Evolutionary conservation across 2,329 filamentous ascomycete species (phyloP).

Genomic region (Penicillium occitanis): DNA sequence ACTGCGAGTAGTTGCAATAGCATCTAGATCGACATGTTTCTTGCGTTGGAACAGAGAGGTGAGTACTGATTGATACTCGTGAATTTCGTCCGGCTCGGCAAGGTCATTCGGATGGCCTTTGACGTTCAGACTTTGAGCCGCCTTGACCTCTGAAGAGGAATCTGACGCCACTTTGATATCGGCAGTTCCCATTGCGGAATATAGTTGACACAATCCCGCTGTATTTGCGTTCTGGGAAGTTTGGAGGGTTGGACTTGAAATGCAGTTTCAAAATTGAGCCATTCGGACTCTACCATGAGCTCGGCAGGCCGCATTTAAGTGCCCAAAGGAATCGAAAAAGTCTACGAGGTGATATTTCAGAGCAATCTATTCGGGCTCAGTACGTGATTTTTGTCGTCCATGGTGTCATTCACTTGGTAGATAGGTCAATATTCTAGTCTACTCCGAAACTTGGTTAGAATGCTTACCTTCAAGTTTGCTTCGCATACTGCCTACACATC

Average conservation of each 20-base stretch:
- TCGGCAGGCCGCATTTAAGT: not conserved
- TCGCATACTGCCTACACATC: not conserved
- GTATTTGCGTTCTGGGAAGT: not conserved
- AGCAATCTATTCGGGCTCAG: not conserved
- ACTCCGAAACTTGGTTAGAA: not conserved
- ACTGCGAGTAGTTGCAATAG: slow-evolving; percentile 25
- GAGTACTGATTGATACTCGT: slow-evolving; percentile 14
- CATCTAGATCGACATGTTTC: slow-evolving; percentile 23
- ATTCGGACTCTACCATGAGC: not conserved
- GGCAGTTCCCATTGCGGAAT: not conserved
- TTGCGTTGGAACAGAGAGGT: slow-evolving; percentile 8
- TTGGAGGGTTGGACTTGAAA: not conserved
- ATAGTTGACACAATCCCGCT: not conserved
- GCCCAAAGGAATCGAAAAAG: not conserved
- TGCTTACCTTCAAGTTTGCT: not conserved
- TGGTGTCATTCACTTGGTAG: slow-evolving; percentile 9
- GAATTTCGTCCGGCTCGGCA: slow-evolving; percentile 12
- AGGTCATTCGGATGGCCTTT: slow-evolving; percentile 7
- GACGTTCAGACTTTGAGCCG: not conserved
- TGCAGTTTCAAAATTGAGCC: not conserved
- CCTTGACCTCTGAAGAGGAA: not conserved
- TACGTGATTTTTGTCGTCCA: slow-evolving; percentile 8
- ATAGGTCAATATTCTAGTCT: not conserved
- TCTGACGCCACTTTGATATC: slow-evolving; percentile 2
- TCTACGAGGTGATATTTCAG: not conserved